phyloP scores from a whole-genome alignment of 768 basidiomycete genomes.

The Mycena leptocephala region DNA sequence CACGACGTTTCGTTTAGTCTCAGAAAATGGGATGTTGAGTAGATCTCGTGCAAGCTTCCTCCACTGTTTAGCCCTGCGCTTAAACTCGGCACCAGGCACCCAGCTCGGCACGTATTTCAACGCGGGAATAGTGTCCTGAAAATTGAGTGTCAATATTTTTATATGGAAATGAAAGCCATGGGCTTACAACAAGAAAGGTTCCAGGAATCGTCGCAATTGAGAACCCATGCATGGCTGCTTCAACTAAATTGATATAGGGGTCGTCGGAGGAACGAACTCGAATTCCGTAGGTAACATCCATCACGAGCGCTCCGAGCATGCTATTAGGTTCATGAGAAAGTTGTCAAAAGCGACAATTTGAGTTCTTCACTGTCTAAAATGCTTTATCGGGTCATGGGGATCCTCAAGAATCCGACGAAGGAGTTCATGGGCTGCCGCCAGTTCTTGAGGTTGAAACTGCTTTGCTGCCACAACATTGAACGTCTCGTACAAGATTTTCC shows the following conservation, averaged over 20 bases:
- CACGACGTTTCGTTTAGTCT: conserved; percentile 53
- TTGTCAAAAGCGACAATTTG: not conserved
- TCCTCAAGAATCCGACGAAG: conserved; percentile 41
- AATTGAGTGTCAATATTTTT: too few species aligned
- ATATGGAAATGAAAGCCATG: not conserved
- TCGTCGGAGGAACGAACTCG: conserved; percentile 39
- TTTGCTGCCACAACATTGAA: conserved; percentile 38
- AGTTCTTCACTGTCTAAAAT: conserved; percentile 44
- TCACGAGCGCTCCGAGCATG: conserved; percentile 41
- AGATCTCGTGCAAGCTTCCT: conserved; percentile 50
- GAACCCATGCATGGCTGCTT: conserved; percentile 42
- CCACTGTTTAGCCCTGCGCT: conserved; percentile 54
- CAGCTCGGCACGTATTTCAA: conserved; percentile 51
- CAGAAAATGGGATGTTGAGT: conserved; percentile 56
- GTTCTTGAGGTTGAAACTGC: conserved; percentile 41
- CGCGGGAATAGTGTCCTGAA: conserved; percentile 13
- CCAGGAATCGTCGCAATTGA: conserved; percentile 45
- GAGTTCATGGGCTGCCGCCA: conserved; percentile 39
- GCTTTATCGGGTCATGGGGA: conserved; percentile 43
- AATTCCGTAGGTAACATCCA: conserved; percentile 47
- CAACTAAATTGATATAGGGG: conserved; percentile 44
- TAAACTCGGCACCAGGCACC: conserved; percentile 64
- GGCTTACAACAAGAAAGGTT: conserved; percentile 46
- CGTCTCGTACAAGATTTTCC: conserved; percentile 43
- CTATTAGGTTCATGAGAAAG: conserved; percentile 28